Percentiles rank a stretch among this genome's conserved stretches.
Conservation (phyloP, 2,329 filamentous ascomycete species). For the Penicillium psychrosexuale region DNA sequence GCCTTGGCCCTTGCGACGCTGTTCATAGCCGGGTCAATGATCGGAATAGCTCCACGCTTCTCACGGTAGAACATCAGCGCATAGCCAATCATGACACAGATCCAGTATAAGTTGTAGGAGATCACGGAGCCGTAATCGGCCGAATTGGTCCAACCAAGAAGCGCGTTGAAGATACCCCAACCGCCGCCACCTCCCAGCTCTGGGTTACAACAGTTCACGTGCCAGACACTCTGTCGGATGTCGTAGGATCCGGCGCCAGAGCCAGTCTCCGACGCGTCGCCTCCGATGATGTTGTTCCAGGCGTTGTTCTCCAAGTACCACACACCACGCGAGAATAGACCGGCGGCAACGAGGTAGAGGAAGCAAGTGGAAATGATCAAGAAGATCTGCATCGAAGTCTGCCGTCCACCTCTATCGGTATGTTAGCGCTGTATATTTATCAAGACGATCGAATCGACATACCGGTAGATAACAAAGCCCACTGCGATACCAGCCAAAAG, state of each 20-base stretch:
- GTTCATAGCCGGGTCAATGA: conserved; percentile 17
- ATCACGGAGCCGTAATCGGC: conserved; percentile 84
- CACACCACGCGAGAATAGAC: conserved; percentile 72
- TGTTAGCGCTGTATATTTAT: not conserved
- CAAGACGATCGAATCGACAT: conserved; percentile 31
- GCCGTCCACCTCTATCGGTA: conserved; percentile 56
- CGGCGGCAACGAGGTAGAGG: conserved; percentile 78
- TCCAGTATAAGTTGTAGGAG: conserved; percentile 84
- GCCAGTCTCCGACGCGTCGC: conserved; percentile 59
- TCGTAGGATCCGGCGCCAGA: conserved; percentile 74
- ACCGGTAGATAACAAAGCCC: conserved; percentile 77
- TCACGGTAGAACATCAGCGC: conserved; percentile 20
- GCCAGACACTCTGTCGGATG: conserved; percentile 74
- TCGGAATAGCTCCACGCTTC: conserved; percentile 16
- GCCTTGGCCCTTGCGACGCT: conserved; percentile 11
- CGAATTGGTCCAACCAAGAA: conserved; percentile 84
- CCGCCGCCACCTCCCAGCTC: conserved; percentile 68
- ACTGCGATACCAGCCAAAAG: conserved; percentile 63
- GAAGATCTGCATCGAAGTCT: conserved; percentile 69
- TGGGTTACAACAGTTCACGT: conserved; percentile 80
- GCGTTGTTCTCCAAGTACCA: conserved; percentile 69
- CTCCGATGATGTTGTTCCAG: conserved; percentile 39
- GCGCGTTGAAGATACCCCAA: conserved; percentile 83
- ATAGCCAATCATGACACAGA: conserved; percentile 20
- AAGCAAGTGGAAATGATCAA: conserved; percentile 79